Base-by-base conservation (phyloP, 176 grass and related monocot genomes). In the Aegilops longissima region DNA sequence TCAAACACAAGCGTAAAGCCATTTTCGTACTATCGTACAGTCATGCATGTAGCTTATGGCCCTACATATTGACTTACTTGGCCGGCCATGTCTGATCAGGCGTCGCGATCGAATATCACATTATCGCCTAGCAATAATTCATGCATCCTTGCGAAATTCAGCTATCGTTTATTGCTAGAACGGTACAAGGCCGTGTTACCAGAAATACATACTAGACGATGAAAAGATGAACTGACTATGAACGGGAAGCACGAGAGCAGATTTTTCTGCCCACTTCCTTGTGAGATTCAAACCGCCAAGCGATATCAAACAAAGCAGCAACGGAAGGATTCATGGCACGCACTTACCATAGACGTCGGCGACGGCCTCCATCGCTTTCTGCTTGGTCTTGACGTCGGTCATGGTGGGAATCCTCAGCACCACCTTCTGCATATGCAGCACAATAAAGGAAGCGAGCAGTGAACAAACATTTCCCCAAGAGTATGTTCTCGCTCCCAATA, bases 341-440 rank as follows among this genome's bases (percentile, higher is more conserved):
- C 3, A 2, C 0, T 3, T 1, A 11, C 96, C 93, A 36, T 95
- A 95, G 80, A 95, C 92, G 44, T 98, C 93, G 14, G 96, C 93
- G 56, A 93, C 90, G 66, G 93, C 87, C 85, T 93, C 93, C 18
- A 98, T 92, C 73, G 93, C 93, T 66, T 92, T 98, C 85, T 98
- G 93, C 87, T 98, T 98, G 35, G 58, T 83, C 87, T 86, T 98
- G 34, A 89, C 91, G 66, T 98, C 93, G 25, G 82, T 88, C 96
- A 98, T 98, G 80, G 88, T 61, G 20, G 89, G 80, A 70, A 98
- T 59, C 87, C 90, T 90, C 39, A 92, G 73, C 63, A 98, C 90
- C 71, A 95, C 96, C 87, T 98, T 95, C 85, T 93, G 87, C 82
- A 20, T 20, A 20, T 20, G 52, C 52, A 2, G 29, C 84, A 13